Conservation (phyloP, 768 basidiomycete species). For the Flagelloscypha sp. region DNA sequence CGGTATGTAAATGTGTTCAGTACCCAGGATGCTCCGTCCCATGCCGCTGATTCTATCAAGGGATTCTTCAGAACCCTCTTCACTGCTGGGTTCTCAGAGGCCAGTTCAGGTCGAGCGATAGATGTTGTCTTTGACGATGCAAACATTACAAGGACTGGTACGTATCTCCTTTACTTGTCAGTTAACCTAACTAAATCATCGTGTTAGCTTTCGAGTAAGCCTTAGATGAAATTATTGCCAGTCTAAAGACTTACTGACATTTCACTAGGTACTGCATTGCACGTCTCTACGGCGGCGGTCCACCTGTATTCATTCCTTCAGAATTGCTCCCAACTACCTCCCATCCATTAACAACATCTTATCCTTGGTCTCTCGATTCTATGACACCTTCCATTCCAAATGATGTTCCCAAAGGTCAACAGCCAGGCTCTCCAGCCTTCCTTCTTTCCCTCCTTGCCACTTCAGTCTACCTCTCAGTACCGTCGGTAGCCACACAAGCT, state of each 20-base stretch:
- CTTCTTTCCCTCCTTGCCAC: slow-evolving; percentile 84
- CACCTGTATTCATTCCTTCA: slow-evolving; percentile 59
- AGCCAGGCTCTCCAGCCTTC: slow-evolving; percentile 73
- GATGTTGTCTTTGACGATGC: slow-evolving; percentile 71
- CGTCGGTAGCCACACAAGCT: slow-evolving; percentile 65
- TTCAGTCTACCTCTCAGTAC: slow-evolving; percentile 77
- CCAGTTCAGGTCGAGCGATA: slow-evolving; percentile 39
- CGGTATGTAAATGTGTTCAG: slow-evolving; percentile 41
- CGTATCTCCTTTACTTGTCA: slow-evolving; percentile 17
- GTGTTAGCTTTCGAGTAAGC: slow-evolving; percentile 80
- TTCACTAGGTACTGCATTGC: slow-evolving; percentile 68
- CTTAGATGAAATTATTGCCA: background rate
- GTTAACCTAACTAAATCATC: slow-evolving; percentile 11
- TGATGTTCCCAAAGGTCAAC: slow-evolving; percentile 42
- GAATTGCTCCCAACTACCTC: slow-evolving; percentile 54
- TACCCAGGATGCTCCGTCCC: background rate
- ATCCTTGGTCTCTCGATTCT: slow-evolving; percentile 26
- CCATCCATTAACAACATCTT: slow-evolving; percentile 68
- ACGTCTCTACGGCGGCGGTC: slow-evolving; percentile 81
- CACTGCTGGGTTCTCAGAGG: slow-evolving; percentile 67
- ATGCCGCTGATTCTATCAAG: slow-evolving; percentile 24
- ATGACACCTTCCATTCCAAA: slow-evolving; percentile 16
- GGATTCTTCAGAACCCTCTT: slow-evolving; percentile 88
- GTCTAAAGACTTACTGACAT: slow-evolving; percentile 5
- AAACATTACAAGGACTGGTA: slow-evolving; percentile 84